Evolutionary conservation across 345 rosid genomes (phyloP), one percentile per base, ranked within the genome.

Genomic region (Microcos paniculata): DNA sequence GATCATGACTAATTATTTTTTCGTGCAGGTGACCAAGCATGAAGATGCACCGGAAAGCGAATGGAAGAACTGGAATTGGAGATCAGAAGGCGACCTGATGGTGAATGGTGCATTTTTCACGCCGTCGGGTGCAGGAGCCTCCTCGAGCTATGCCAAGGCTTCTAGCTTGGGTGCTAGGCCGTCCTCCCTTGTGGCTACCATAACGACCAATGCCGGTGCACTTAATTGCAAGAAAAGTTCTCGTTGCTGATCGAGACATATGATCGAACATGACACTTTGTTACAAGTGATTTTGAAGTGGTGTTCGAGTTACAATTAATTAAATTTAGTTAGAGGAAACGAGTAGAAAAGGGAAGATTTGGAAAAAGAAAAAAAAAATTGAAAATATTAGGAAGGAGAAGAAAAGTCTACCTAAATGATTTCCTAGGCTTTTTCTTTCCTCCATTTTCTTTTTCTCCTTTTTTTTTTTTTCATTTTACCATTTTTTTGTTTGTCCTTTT

Each of bases 61-160:
- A 59, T 92, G 95, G 95, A 87, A 46, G 75, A 30, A 40, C 7
- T 92, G 97, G 97, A 92, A 92, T 72, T 90, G 97, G 97, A 85
- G 95, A 77, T 89, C 95, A 0, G 89, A 92, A 71, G 94, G 95
- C 55, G 95, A 92, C 79, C 57, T 89, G 14, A 16, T 90, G 84
- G 57, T 89, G 63, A 92, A 92, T 31, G 97, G 97, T 0, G 97
- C 97, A 2, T 92, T 88, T 77, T 92, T 92, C 78, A 89, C 84
- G 0, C 63, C 80, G 6, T 89, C 95, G 4, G 95, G 97, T 0
- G 91, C 91, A 14, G 85, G 86, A 14, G 88, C 89, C 40, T 87
- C 95, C 0, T 90, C 95, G 4, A 89, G 93, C 84, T 92, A 92
- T 48, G 89, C 95, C 9, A 88, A 57, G 79, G 95, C 95, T 33